These are phyloP conservation scores for Vitis cinerea DNA, from an alignment of 164 flowering plant species.

Conservation along the genomic window DNA sequence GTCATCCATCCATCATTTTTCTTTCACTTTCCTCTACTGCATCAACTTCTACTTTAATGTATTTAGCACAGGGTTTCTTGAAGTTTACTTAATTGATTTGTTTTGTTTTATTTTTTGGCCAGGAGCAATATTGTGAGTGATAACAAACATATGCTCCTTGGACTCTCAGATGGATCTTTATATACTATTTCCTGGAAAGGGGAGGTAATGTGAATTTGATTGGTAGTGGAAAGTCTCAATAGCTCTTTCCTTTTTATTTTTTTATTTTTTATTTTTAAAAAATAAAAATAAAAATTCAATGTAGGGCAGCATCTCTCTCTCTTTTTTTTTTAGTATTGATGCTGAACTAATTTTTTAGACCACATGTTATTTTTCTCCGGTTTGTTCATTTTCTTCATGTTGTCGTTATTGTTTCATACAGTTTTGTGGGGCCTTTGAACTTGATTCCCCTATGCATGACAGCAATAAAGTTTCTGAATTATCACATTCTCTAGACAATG, in stretches of 20 bases:
- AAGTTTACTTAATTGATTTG: background rate
- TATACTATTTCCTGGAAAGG: slow-evolving; percentile 94
- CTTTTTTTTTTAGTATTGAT: background rate
- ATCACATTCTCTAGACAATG: slow-evolving; percentile 53
- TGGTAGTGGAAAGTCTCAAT: background rate
- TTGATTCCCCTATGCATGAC: slow-evolving; percentile 28
- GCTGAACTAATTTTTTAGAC: background rate
- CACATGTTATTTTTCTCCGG: background rate
- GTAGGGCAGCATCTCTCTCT: background rate
- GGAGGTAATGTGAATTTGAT: slow-evolving; percentile 60
- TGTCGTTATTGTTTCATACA: slow-evolving; percentile 23
- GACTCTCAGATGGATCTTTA: slow-evolving; percentile 86
- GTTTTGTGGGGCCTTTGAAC: slow-evolving; percentile 65
- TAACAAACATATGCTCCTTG: slow-evolving; percentile 71
- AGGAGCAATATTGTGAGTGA: slow-evolving; percentile 96
- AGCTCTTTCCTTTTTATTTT: background rate
- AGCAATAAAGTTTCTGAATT: slow-evolving; percentile 25
- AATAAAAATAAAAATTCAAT: background rate
- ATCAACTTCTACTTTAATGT: background rate
- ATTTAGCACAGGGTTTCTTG: background rate
- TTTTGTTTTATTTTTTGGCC: slow-evolving; percentile 15
- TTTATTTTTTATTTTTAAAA: background rate
- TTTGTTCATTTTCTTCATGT: slow-evolving; percentile 5
- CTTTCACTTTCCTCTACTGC: too few relatives aligned
- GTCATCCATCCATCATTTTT: too few relatives aligned